phyloP scores from a whole-genome alignment of 2,329 filamentous ascomycete genomes.

The Blumeria hordei region DNA sequence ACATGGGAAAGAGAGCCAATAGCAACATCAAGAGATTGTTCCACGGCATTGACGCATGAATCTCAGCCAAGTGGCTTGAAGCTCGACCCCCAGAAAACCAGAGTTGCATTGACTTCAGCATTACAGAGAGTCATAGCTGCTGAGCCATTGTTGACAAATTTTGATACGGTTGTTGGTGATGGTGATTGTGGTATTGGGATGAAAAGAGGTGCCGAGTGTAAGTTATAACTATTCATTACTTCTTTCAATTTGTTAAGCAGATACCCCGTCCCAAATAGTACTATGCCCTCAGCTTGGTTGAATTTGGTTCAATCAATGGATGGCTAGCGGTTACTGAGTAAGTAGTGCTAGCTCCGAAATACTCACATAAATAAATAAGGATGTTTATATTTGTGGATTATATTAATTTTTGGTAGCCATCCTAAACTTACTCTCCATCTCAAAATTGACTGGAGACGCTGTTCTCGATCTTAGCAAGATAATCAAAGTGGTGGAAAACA shows the following conservation, averaged over 20 bases:
- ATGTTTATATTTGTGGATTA: too few species aligned
- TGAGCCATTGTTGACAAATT: slow-evolving; percentile 40
- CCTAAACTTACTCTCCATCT: slow-evolving; percentile 19
- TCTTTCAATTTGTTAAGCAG: too few species aligned
- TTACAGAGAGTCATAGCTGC: slow-evolving; percentile 34
- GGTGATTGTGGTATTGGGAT: slow-evolving; percentile 48
- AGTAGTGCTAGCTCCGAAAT: too few species aligned
- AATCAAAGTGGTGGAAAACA: slow-evolving; percentile 37
- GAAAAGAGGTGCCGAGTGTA: slow-evolving; percentile 39
- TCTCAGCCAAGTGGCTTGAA: slow-evolving; percentile 14
- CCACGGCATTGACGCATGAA: slow-evolving; percentile 12
- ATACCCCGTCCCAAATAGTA: too few species aligned
- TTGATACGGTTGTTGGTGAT: slow-evolving; percentile 47
- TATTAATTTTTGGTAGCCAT: slow-evolving; percentile 15
- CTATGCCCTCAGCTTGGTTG: too few species aligned
- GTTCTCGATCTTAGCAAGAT: slow-evolving; percentile 34
- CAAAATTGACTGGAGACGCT: slow-evolving; percentile 27
- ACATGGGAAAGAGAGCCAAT: slow-evolving; percentile 30
- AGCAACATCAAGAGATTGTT: slow-evolving; percentile 10
- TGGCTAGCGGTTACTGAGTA: too few species aligned
- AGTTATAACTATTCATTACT: slow-evolving; percentile 1
- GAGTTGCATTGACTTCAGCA: slow-evolving; percentile 26
- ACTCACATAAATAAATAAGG: too few species aligned
- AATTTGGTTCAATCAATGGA: too few species aligned
- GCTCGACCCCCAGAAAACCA: slow-evolving; percentile 17